These are phyloP conservation scores for Lanzia echinophila DNA, from an alignment of 2,329 filamentous ascomycete genomes.

Conservation along the genomic window DNA sequence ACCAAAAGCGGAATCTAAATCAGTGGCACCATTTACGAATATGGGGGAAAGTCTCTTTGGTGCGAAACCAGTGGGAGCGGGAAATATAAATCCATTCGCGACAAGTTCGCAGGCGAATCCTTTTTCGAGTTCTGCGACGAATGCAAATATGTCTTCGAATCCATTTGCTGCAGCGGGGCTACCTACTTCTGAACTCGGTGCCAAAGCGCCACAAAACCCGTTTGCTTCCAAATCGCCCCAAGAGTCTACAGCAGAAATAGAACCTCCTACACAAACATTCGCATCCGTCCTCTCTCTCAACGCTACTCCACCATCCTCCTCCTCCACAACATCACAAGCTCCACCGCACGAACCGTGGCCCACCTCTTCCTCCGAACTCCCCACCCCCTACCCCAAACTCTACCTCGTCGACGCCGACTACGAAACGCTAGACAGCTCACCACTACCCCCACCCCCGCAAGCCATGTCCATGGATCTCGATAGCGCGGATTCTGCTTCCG, in stretches of 20 bases:
- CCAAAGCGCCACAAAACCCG: conserved; percentile 36
- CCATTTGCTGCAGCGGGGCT: conserved; percentile 37
- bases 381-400: conserved; percentile 65
- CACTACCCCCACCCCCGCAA: conserved; percentile 43
- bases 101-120: conserved; percentile 42
- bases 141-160: conserved; percentile 34
- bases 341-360: conserved; percentile 69
- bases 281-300: conserved; percentile 73
- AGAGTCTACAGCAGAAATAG: conserved; percentile 13
- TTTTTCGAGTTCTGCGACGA: conserved; percentile 59
- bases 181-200: conserved; percentile 29
- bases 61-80: conserved; percentile 40
- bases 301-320: conserved; percentile 33
- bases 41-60: conserved; percentile 68
- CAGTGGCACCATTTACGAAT: conserved; percentile 30
- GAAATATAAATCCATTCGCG: conserved; percentile 56
- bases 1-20: conserved; percentile 21
- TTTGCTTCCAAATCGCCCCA: conserved; percentile 7
- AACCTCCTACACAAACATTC: conserved; percentile 56
- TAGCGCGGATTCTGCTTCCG: conserved; percentile 33
- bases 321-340: conserved; percentile 22
- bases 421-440: conserved; percentile 66
- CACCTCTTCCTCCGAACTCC: conserved; percentile 49
- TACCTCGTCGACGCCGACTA: conserved; percentile 86
- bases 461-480: conserved; percentile 42